phyloP scores from a whole-genome alignment of 1,284 basidiomycete genomes.

The Waitea zeae region DNA sequence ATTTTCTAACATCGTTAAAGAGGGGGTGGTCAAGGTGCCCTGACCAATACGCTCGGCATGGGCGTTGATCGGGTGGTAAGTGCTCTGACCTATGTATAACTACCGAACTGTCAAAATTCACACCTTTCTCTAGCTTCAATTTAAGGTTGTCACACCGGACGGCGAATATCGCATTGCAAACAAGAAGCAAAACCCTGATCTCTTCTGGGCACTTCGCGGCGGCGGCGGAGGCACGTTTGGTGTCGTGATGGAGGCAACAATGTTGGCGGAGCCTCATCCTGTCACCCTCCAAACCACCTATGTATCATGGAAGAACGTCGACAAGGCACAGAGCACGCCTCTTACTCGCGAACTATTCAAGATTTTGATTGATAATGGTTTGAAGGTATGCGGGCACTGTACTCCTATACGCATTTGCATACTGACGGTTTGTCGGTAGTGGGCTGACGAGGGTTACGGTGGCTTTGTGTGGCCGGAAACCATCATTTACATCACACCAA shows the following conservation, averaged over 20 bases:
- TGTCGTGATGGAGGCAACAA: constrained; percentile 12
- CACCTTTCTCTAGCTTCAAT: constrained; percentile 14
- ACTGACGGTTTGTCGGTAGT: constrained; percentile 6
- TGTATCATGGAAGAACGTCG: not conserved
- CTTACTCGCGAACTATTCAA: not conserved
- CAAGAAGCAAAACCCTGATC: constrained; percentile 16
- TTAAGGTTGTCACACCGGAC: constrained; percentile 19
- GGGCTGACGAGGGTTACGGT: constrained; percentile 10
- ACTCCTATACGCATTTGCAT: constrained; percentile 3
- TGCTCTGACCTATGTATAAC: not conserved
- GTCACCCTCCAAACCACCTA: not conserved
- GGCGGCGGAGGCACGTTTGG: constrained; percentile 29
- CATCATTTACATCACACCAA: constrained; percentile 11
- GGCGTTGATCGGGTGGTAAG: constrained; percentile 11
- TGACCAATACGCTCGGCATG: constrained; percentile 10
- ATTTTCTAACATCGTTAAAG: not conserved
- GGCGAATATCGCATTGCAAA: constrained; percentile 19
- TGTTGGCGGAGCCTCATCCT: not conserved
- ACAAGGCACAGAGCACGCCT: not conserved
- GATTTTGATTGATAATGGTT: constrained; percentile 1
- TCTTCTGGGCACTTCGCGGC: constrained; percentile 34
- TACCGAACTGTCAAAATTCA: not conserved
- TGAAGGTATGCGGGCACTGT: not conserved
- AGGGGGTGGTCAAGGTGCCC: constrained; percentile 11
- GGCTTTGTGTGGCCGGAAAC: constrained; percentile 6